Evolutionary conservation across 768 basidiomycete species (phyloP), one percentile per base, ranked within the genome.

Genomic region (Xerocomellus chrysenteron): DNA sequence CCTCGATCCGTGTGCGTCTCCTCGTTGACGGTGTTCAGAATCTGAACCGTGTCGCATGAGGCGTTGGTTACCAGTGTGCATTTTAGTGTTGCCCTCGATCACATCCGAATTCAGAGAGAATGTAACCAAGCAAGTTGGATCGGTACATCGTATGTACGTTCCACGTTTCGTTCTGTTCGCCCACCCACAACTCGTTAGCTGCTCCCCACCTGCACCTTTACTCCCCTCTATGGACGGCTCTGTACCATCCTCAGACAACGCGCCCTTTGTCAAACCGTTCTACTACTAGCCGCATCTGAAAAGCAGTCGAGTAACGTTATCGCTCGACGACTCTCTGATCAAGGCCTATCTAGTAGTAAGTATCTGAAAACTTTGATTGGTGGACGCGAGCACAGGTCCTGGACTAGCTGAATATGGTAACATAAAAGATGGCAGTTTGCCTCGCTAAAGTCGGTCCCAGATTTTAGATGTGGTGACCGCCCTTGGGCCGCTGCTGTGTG

Each of bases 51-150:
- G 21, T 19, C 32, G n/a, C 35, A 7, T 14, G 35, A 36, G 21
- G 21, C 21, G 21, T 21, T 21, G 21, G 21, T 21, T 21, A 2
- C 21, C 21, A 7, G 7, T 8, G 39, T 40, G 16, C 16, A 39
- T 35, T n/a, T 7, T 7, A 40, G 56, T 57, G 14, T 35, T 66
- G 2, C 62, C 60, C 8, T 49, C 60, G 1, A 61, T 67, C 44
- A 60, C 62, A n/a, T 73, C 63, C 11, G 59, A 68, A 37, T 67
- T 67, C 54, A 60, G 61, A 12, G 21, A 21, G 61, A 35, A n/a
- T 67, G 67, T 11, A 68, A 67, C 39, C 64, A 66, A 56, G 64
- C 67, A n/a, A 67, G 66, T 30, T 67, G 66, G 66, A 54, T 68
- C 9, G 67, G 66, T 24, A 68, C 66, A 4, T 55, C 67, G 67